Base-by-base conservation (phyloP, 108 stramenopile species). In the Cyclotella sp. region DNA sequence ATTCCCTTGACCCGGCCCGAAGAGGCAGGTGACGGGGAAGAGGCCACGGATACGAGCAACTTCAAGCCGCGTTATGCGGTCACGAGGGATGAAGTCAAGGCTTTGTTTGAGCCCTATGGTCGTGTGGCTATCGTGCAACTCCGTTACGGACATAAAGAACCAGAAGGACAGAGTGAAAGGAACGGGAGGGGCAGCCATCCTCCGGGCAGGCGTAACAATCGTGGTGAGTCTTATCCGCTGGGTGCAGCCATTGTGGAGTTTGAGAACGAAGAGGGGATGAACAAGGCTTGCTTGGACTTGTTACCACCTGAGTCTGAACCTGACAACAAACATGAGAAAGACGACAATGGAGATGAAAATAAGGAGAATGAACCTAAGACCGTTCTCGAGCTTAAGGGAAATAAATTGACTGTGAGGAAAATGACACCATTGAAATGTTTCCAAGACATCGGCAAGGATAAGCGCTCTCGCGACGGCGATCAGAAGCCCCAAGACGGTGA, bases 241-340 rank as follows among this genome's bases (percentile, higher is more conserved):
- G 96, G 83, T 13, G 75, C 63, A 81, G 89, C 73, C 57, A 85
- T 97, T 65, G 85, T 99, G 24, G 97, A 97, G 72, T 99, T 97
- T 81, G 84, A 82, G 9, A 81, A 64, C 9, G 62, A 77, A 12
- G 95, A 93, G 26, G 92, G 84, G 14, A 84, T 94, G 27, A 83
- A 89, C 59, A 95, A 91, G 75, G 97, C 97, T 39, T 85, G 86
- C 42, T 86, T 60, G 6, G 95, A 91, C 15, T 78, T 88, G 86
- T 16, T 91, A 19, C 63, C 84, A 0, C 43, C 40, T 4, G 53
- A 70, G 28, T 80, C n/a, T 41, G 61, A 57, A 44, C 41, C 12
- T 1, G 58, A 59, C 3, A 9, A 59, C 26, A 82, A 81, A 41
- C 68, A 62, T 39, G 18, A 60, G 19, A 45, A 45, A 22, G 69